Percentiles rank a stretch among this genome's conserved stretches.
phyloP scores from a whole-genome alignment of 176 grass and related monocot genomes.

The Oryza coarctata region DNA sequence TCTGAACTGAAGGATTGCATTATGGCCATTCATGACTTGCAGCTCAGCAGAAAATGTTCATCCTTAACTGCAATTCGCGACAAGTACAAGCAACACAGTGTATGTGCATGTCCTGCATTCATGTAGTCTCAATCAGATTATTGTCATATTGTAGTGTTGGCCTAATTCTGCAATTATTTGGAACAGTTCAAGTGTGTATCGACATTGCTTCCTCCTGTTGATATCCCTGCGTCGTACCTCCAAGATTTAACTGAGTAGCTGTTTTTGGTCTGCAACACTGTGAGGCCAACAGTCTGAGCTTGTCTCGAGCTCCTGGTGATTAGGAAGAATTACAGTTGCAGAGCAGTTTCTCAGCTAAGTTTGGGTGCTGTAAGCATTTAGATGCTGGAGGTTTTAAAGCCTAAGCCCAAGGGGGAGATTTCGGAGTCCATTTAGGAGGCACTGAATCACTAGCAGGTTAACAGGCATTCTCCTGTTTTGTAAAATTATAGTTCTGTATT shows the following conservation, averaged over 20 bases:
- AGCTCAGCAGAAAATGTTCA: constrained; percentile 59
- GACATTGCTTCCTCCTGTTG: constrained; percentile 47
- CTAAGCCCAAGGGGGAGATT: not conserved
- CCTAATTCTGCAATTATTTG: constrained; percentile 40
- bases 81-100: constrained; percentile 90
- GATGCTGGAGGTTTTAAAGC: not conserved
- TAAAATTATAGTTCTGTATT: constrained; percentile 43
- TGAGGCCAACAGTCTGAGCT: constrained; percentile 42
- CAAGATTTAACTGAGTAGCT: constrained; percentile 38
- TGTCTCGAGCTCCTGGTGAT: constrained; percentile 32
- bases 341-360: constrained; percentile 30
- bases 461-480: constrained; percentile 39
- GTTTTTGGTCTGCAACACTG: constrained; percentile 24
- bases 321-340: constrained; percentile 16
- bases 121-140: constrained; percentile 17
- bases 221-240: constrained; percentile 59
- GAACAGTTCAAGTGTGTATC: constrained; percentile 79
- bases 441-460: constrained; percentile 21
- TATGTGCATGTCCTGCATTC: constrained; percentile 37
- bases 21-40: constrained; percentile 63
- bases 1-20: constrained; percentile 83
- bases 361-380: constrained; percentile 34
- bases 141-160: constrained; percentile 6
- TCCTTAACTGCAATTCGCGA: constrained; percentile 56
- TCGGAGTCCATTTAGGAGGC: constrained; percentile 28